Conservation (phyloP, 495 filamentous ascomycete genomes). For the Apodospora peruviana region DNA sequence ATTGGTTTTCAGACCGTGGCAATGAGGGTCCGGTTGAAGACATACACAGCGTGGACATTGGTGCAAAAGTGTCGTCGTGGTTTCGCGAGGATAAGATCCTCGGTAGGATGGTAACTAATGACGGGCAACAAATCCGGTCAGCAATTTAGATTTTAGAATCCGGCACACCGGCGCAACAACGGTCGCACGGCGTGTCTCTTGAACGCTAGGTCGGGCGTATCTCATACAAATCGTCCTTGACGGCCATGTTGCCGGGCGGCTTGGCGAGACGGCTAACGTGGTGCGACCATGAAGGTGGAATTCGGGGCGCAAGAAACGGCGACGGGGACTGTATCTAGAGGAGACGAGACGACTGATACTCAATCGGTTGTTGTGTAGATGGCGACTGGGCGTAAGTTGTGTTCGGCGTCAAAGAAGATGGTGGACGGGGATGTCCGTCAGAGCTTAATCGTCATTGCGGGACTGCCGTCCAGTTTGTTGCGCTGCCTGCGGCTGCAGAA, state of each 20-base stretch:
- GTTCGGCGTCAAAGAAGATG: background rate
- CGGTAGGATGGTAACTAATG: conserved; percentile 41
- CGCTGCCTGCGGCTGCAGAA: too few species aligned
- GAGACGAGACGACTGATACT: background rate
- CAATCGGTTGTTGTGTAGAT: too few species aligned
- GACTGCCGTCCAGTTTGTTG: too few species aligned
- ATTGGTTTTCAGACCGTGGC: too few species aligned
- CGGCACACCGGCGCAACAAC: background rate
- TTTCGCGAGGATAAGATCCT: conserved; percentile 54
- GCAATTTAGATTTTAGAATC: background rate
- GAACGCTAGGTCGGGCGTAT: background rate
- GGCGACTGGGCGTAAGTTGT: background rate
- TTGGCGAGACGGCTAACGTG: conserved; percentile 19
- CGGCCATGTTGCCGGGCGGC: conserved; percentile 39
- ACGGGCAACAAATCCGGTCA: background rate
- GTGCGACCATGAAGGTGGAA: conserved; percentile 22
- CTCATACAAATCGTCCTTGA: conserved; percentile 49
- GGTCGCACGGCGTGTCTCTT: background rate
- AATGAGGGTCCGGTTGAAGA: too few species aligned
- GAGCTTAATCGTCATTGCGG: conserved; percentile 12
- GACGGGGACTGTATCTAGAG: background rate
- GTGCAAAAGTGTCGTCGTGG: conserved; percentile 72
- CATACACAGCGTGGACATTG: conserved; percentile 68
- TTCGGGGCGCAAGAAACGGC: too few species aligned
- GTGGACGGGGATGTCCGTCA: conserved; percentile 4